Percentiles rank a stretch among this genome's conserved stretches.
Conservation (phyloP, 2,329 filamentous ascomycete genomes). For the Diaporthe sp. region DNA sequence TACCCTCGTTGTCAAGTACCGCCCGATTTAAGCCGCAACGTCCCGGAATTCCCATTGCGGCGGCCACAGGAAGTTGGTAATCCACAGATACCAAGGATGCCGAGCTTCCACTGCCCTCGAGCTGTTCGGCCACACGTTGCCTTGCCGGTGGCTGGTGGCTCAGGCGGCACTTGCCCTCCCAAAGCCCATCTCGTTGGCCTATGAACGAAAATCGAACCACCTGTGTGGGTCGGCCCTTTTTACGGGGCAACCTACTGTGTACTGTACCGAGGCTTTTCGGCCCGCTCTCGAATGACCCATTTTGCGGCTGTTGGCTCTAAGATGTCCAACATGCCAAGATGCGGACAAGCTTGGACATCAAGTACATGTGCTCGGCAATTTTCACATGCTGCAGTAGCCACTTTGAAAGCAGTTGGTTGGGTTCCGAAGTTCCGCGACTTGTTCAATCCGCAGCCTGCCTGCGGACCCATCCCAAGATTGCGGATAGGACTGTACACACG, state of each 20-base stretch:
- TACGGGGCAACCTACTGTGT: slow-evolving; percentile 20
- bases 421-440: slow-evolving; percentile 21
- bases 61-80: not conserved
- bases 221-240: slow-evolving; percentile 24
- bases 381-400: slow-evolving; percentile 19
- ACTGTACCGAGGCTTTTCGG: slow-evolving; percentile 39
- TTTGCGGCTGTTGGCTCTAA: slow-evolving; percentile 23
- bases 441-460: not conserved
- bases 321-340: slow-evolving; percentile 20
- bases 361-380: slow-evolving; percentile 1
- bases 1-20: slow-evolving; percentile 11
- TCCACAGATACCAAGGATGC: not conserved
- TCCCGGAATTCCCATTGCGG: not conserved
- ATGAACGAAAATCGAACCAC: slow-evolving; percentile 24
- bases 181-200: slow-evolving; percentile 16
- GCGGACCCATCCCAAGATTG: slow-evolving; percentile 14
- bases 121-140: not conserved
- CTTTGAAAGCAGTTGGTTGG: slow-evolving; percentile 16
- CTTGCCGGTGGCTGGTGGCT: slow-evolving; percentile 22
- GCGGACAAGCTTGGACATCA: slow-evolving; percentile 8
- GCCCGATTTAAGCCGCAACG: not conserved
- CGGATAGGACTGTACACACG: not conserved
- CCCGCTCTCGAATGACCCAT: slow-evolving; percentile 36
- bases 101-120: not conserved
- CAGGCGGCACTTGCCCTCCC: slow-evolving; percentile 5